Evolutionary conservation across 2,329 filamentous ascomycete species (phyloP), one percentile per base, ranked within the genome.

Genomic region (Aureobasidium musti): DNA sequence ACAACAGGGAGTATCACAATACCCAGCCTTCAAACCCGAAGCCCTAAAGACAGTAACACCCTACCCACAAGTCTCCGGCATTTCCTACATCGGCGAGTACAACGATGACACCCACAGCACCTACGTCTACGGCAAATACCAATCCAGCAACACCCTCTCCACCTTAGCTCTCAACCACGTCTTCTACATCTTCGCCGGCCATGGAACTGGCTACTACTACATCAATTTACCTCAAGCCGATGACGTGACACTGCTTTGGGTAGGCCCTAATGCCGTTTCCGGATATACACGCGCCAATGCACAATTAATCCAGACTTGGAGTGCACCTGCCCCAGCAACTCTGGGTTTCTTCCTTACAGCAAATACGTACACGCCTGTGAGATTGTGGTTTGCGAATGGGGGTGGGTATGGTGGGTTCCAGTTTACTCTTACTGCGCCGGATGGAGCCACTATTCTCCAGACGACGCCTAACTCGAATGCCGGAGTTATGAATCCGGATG

Each of bases 201-300:
- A 59, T 17, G 60, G 65, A 19, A 68, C 71, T 13, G 71, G 73
- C 21, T 68, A 67, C 54, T 74, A 74, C 59, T 70, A 67, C 14
- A 71, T 73, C 68, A 69, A 57, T 26, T 41, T 72, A 10, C 67
- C 66, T 2, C 54, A 63, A 13, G 66, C 68, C n/a, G 73, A 74
- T 30, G 72, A 74, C 33, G 69, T 72, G 26, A 68, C 69, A 1
- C 56, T 73, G 2, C 45, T 73, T 21, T 74, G 72, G 73, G 28
- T 74, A 11, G 72, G 71, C 7, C 17, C 67, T 21, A 68, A 68
- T 19, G 72, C 71, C 1, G 67, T 71, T 45, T 66, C 65, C 1
- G 72, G 72, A 8, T 73, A 69, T 68, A 71, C 64, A 5, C 54
- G 69, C 13, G 39, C 67, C 8, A 70, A 70, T 8, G 64, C 69